Evolutionary conservation across 805 yeast genomes (phyloP).

Genomic region (Suhomyces sp.): DNA sequence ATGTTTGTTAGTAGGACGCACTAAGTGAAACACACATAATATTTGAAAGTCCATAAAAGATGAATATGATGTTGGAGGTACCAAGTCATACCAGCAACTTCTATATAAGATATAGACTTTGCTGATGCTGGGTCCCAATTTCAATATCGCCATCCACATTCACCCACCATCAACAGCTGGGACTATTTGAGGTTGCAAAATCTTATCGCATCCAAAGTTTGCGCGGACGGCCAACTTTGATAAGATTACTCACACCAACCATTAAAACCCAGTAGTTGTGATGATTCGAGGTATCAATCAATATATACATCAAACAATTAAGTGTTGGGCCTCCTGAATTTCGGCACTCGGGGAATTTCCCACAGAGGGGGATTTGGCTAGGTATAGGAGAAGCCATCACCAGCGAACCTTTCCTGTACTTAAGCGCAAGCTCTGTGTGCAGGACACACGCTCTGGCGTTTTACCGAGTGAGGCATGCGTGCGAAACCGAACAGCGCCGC

Average conservation of each 20-base stretch:
- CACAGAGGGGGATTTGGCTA: slow-evolving; percentile 5
- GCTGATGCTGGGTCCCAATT: neutral
- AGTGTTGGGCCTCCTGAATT: neutral
- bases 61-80: neutral
- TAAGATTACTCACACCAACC: neutral
- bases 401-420: slow-evolving; percentile 1
- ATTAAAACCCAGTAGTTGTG: neutral
- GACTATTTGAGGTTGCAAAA: neutral
- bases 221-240: neutral
- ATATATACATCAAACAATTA: neutral
- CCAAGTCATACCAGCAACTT: neutral
- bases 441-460: neutral
- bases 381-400: slow-evolving; percentile 4
- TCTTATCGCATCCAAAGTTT: neutral
- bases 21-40: neutral
- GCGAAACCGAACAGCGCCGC: neutral
- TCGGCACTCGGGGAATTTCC: neutral
- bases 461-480: neutral
- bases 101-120: neutral
- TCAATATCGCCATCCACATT: neutral
- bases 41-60: neutral
- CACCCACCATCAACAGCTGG: neutral
- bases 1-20: slow-evolving; percentile 2
- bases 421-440: neutral
- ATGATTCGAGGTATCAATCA: neutral